phyloP scores from a whole-genome alignment of 345 rosid genomes.

The Crucihimalaya himalaica region DNA sequence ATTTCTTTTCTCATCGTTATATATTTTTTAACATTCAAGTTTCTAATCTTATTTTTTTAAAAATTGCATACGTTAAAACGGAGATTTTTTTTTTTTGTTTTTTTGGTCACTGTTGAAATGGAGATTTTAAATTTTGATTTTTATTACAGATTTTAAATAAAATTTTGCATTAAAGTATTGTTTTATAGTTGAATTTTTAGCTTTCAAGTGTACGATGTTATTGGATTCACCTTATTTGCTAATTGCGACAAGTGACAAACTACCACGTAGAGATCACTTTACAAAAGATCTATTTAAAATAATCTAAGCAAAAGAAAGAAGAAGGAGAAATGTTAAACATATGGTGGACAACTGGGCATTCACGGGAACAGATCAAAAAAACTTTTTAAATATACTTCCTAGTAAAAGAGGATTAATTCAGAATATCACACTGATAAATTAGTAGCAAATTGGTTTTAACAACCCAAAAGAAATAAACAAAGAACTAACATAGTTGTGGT shows the following conservation, averaged over 20 bases:
- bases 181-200: too few species aligned
- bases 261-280: not conserved
- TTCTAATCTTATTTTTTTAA: too few species aligned
- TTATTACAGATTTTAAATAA: too few species aligned
- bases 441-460: slow-evolving; percentile 13
- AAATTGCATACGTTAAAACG: too few species aligned
- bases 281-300: not conserved
- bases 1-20: too few species aligned
- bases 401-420: slow-evolving; percentile 27
- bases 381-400: slow-evolving; percentile 6
- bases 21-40: too few species aligned
- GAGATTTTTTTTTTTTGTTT: too few species aligned
- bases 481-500: slow-evolving; percentile 27
- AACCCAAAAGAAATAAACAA: slow-evolving; percentile 10
- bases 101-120: too few species aligned
- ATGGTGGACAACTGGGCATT: slow-evolving; percentile 26
- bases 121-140: too few species aligned
- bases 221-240: not conserved
- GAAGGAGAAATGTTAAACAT: not conserved
- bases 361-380: slow-evolving; percentile 24
- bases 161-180: too few species aligned
- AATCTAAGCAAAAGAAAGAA: not conserved
- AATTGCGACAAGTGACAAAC: not conserved
- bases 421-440: slow-evolving; percentile 7
- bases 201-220: not conserved